These are phyloP conservation scores for Boletus vermiculosoides DNA, from an alignment of 768 basidiomycete species.

Conservation along the genomic window DNA sequence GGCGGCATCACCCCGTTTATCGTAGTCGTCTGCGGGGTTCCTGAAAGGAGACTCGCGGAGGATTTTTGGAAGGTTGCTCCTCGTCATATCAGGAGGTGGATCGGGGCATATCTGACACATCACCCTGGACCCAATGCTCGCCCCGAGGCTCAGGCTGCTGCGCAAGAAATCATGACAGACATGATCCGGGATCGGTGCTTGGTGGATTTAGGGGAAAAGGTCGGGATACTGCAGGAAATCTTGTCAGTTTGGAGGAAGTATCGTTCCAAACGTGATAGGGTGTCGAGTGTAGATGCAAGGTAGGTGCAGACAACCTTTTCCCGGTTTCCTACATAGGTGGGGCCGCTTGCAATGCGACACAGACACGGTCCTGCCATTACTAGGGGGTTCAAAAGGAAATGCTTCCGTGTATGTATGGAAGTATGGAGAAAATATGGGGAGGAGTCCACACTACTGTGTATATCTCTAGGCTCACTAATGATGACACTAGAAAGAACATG, in stretches of 20 bases:
- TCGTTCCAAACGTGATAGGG: constrained; percentile 12
- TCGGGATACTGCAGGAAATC: constrained; percentile 15
- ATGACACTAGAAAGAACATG: constrained; percentile 14
- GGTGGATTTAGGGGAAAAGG: constrained; percentile 18
- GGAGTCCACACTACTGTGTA: constrained; percentile 10
- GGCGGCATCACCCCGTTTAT: constrained; percentile 18
- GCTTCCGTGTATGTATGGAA: not conserved
- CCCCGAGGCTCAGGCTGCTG: constrained; percentile 7
- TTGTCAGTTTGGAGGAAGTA: constrained; percentile 20
- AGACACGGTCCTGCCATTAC: not conserved
- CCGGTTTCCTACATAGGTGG: not conserved
- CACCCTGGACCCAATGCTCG: constrained; percentile 11
- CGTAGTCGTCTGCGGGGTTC: constrained; percentile 13
- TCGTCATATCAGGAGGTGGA: constrained; percentile 6
- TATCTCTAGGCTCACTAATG: constrained; percentile 11
- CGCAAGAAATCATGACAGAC: constrained; percentile 11
- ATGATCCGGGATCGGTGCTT: constrained; percentile 13
- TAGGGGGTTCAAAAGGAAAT: not conserved
- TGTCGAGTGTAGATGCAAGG: not conserved
- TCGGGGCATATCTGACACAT: constrained; percentile 10
- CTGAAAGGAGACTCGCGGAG: constrained; percentile 9
- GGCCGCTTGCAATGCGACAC: not conserved
- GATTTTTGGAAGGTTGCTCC: constrained; percentile 12
- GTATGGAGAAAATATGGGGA: constrained; percentile 3
- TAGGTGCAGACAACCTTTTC: not conserved